These are phyloP conservation scores for Phalaenopsis equestris DNA, from an alignment of 106 monocot genomes.

Conservation along the genomic window DNA sequence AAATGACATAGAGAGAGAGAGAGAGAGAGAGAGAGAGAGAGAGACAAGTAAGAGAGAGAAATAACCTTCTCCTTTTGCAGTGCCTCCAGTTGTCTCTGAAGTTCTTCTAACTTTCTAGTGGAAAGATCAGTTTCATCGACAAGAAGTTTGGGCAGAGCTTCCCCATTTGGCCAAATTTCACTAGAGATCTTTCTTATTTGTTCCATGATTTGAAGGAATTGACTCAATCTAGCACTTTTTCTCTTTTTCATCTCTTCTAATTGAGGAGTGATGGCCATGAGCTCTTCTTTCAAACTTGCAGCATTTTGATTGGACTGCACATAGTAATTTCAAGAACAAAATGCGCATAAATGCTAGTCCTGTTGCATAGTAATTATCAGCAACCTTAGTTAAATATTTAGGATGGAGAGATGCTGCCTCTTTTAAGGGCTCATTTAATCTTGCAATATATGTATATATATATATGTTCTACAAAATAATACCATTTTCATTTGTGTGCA, in stretches of 20 bases:
- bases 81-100: constrained; percentile 45
- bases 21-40: too few species aligned
- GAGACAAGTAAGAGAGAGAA: background rate
- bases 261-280: constrained; percentile 34
- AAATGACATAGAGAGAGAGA: background rate
- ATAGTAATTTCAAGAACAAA: background rate
- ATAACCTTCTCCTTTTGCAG: constrained; percentile 77
- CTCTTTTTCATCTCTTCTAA: constrained; percentile 72
- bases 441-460: background rate
- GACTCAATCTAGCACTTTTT: constrained; percentile 46
- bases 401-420: background rate
- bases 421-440: background rate
- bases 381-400: background rate
- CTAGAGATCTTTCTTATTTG: constrained; percentile 51
- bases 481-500: too few species aligned
- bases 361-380: background rate
- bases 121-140: constrained; percentile 70
- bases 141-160: constrained; percentile 13
- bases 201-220: constrained; percentile 54
- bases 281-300: constrained; percentile 53
- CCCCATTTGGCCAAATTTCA: constrained; percentile 48
- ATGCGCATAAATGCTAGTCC: background rate
- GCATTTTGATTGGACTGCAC: constrained; percentile 43
- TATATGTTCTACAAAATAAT: too few species aligned
- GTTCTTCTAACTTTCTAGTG: constrained; percentile 58